Base-by-base conservation (phyloP, 176 grass and related monocot genomes). In the Oryza meridionalis region DNA sequence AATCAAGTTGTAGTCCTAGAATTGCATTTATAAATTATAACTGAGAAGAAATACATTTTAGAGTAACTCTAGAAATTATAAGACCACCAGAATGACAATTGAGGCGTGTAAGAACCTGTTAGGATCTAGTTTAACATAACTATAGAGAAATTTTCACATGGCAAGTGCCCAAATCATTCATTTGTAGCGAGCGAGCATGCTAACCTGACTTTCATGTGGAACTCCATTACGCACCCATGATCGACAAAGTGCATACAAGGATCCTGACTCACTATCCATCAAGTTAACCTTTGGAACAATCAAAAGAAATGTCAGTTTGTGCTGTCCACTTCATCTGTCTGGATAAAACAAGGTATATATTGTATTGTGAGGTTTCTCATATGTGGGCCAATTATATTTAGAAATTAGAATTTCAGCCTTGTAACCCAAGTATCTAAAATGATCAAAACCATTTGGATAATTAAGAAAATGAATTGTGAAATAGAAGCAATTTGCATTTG, bases 221-320 rank as follows among this genome's bases (percentile, higher is more conserved):
- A 89, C 19, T 67, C 83, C 86, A 89, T 92, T 92, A 51, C 75
- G 80, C 27, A 92, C 79, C 86, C 90, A 92, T 66, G 86, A 88
- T 80, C 90, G 80, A 76, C 90, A 92, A 16, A 92, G 90, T 76
- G 90, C 82, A 46, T 92, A 89, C 76, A 92, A 84, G 44, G 90
- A 92, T 75, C 83, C 79, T 47, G 83, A 89, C 43, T 86, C 83
- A 42, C 79, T 88, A 29, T 92, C 90, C 74, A 83, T 75, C 79
- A 89, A 25, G 3, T 88, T 86, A 59, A 92, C 90, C 90, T 92
- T 92, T 69, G 4, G 19, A 85, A 46, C 13, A 89, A 73, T 15
- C 22, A 79, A 63, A 63, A 63, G 32, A 79, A 92, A 89, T 74
- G 55, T 80, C 31, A 80, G 17, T 77, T 42, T 44, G 31, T 53